Base-by-base conservation (phyloP, 2,329 filamentous ascomycete species). In the Venturia effusa region DNA sequence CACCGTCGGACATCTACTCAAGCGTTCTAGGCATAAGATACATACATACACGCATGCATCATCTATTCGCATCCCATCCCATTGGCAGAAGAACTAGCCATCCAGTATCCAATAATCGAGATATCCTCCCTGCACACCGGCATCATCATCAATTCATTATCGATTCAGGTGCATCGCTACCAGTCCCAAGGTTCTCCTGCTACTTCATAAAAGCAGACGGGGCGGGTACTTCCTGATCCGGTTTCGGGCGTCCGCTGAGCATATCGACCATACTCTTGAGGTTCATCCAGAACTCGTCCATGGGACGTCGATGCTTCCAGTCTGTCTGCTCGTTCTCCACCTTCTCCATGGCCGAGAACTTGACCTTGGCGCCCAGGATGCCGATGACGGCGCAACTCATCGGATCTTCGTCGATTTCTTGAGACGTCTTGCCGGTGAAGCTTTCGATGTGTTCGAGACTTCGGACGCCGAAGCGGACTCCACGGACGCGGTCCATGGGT, bases 401-500 rank as follows among this genome's bases (percentile, higher is more conserved):
- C 4, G 87, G 84, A 71, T 97, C 89, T 34, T 84, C 81, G 66
- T 86, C 84, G 67, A 96, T 89, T 66, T 87, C 84, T 45, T 85
- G 79, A 66, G 83, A 82, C 41, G 82, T 80, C 69, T 85, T 84
- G 61, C 84, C 85, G 7, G 86, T 86, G 71, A 87, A 96, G 27
- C 77, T 76, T 77, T 99, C 94, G 4, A 99, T 80, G 73, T 96
- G 92, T 79, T 96, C 87, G 73, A 97, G 89, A 74, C 91, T 96
- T 78, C 92, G 93, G 76, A 97, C 94, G 11, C 92, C 91, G 71
- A 99, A 87, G 61, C 94, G 84, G 30, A 96, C 89, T 1, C 94
- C 93, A 59, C 94, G 87, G 70, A 93, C 92, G 64, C 94, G 88
- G 77, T 99, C 94, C 92, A 99, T 97, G 7, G 94, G 87, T 2